Evolutionary conservation across 2,329 filamentous ascomycete genomes (phyloP).

Genomic region (Xylaria sp.): DNA sequence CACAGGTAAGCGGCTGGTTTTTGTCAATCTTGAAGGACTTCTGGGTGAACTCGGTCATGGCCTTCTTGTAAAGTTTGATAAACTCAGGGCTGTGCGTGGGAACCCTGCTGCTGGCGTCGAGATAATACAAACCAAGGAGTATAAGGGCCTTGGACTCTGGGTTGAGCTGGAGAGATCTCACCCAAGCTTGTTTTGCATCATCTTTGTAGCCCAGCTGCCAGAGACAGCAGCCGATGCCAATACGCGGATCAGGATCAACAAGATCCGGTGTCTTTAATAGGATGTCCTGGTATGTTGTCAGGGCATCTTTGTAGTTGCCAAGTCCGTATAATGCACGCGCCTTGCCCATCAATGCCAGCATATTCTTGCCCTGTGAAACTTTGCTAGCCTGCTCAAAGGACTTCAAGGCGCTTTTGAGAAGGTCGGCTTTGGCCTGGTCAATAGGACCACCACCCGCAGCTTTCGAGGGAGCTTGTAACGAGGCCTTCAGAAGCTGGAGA

Average conservation of each 20-base stretch:
- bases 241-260: slow-evolving; percentile 91
- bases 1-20: slow-evolving; percentile 87
- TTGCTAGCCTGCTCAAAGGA: slow-evolving; percentile 94
- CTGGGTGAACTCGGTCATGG: slow-evolving; percentile 94
- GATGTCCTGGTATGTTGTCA: slow-evolving; percentile 88
- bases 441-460: slow-evolving; percentile 68
- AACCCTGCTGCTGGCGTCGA: slow-evolving; percentile 86
- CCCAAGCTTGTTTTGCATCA: slow-evolving; percentile 91
- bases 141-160: slow-evolving; percentile 92
- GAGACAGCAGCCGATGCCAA: slow-evolving; percentile 96
- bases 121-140: slow-evolving; percentile 87
- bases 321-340: slow-evolving; percentile 88
- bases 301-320: slow-evolving; percentile 84
- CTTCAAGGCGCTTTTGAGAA: slow-evolving; percentile 86
- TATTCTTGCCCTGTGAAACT: slow-evolving; percentile 85
- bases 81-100: slow-evolving; percentile 88
- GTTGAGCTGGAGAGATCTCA: slow-evolving; percentile 82
- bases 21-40: slow-evolving; percentile 95
- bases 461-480: slow-evolving; percentile 80
- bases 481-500: slow-evolving; percentile 86
- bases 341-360: slow-evolving; percentile 92
- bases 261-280: slow-evolving; percentile 87
- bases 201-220: slow-evolving; percentile 97
- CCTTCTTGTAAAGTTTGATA: slow-evolving; percentile 85
- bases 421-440: slow-evolving; percentile 80